Evolutionary conservation across 495 filamentous ascomycete genomes (phyloP).

Genomic region (Trichoderma gamsii): DNA sequence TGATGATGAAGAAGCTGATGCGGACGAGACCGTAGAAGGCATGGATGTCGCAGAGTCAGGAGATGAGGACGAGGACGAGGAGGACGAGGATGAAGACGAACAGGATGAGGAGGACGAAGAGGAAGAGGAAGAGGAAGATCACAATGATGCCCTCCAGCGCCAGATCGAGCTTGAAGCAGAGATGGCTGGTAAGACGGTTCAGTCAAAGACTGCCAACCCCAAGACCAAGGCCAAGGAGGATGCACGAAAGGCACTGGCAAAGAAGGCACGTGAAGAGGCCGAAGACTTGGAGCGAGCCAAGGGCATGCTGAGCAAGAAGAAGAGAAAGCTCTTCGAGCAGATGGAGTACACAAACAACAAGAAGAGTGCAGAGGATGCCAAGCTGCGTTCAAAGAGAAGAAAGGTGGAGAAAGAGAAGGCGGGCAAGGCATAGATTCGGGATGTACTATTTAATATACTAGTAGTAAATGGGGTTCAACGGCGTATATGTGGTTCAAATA

Average conservation of each 20-base stretch:
- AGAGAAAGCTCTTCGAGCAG: conserved; percentile 84
- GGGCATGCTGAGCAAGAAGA: conserved; percentile 90
- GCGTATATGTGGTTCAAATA: conserved; percentile 18
- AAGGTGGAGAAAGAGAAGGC: conserved; percentile 68
- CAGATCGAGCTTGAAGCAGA: conserved; percentile 81
- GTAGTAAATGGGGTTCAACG: not conserved
- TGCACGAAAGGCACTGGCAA: conserved; percentile 60
- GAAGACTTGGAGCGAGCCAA: conserved; percentile 81
- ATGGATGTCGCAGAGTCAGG: conserved; percentile 24
- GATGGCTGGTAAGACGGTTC: conserved; percentile 66
- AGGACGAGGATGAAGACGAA: conserved; percentile 38
- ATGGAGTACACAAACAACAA: conserved; percentile 86
- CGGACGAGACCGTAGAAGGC: conserved; percentile 34
- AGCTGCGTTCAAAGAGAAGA: conserved; percentile 77
- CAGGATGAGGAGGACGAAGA: conserved; percentile 31
- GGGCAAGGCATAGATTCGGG: conserved; percentile 22
- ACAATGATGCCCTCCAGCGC: conserved; percentile 42
- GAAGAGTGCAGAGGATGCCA: conserved; percentile 67
- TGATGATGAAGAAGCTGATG: conserved; percentile 47
- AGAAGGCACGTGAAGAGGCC: conserved; percentile 65
- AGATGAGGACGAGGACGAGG: conserved; percentile 40
- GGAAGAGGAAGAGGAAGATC: conserved; percentile 41
- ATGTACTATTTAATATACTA: conserved; percentile 9
- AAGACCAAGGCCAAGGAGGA: conserved; percentile 57
- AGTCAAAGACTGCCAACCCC: conserved; percentile 37